Conservation (phyloP, 75 land plant genomes). For the Cryptomeria japonica region DNA sequence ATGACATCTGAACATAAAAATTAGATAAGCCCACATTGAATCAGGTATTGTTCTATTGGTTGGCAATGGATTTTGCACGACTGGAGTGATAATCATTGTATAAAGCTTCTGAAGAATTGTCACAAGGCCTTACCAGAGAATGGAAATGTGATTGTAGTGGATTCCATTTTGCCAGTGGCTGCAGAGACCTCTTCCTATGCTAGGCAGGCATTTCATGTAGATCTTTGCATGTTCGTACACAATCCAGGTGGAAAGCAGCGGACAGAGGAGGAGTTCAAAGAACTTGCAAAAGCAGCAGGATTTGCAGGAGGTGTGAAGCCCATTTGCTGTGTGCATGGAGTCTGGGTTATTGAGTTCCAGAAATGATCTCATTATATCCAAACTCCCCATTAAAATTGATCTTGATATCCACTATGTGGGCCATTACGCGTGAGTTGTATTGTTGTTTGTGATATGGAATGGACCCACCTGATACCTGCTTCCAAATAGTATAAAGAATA, state of each 20-base stretch:
- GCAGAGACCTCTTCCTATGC: slow-evolving; percentile 36
- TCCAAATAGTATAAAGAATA: too few relatives aligned
- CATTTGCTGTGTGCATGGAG: slow-evolving; percentile 23
- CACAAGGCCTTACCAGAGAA: slow-evolving; percentile 14
- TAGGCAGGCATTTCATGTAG: too few relatives aligned
- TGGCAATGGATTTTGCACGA: slow-evolving; percentile 68
- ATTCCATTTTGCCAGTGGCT: slow-evolving; percentile 35
- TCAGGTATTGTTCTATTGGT: too few relatives aligned
- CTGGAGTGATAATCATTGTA: slow-evolving; percentile 61
- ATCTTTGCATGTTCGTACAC: slow-evolving; percentile 38
- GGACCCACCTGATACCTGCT: too few relatives aligned
- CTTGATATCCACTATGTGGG: too few relatives aligned
- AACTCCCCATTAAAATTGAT: too few relatives aligned
- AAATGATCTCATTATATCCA: slow-evolving; percentile 13
- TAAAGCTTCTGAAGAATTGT: slow-evolving; percentile 49
- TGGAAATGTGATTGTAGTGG: slow-evolving; percentile 59
- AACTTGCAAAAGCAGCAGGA: slow-evolving; percentile 51
- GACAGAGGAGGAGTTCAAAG: slow-evolving; percentile 48
- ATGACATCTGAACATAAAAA: too few relatives aligned
- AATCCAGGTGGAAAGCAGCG: slow-evolving; percentile 68
- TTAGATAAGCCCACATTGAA: too few relatives aligned
- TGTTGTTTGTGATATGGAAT: too few relatives aligned
- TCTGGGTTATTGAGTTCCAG: slow-evolving; percentile 54
- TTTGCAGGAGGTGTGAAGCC: slow-evolving; percentile 37
- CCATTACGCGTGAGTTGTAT: too few relatives aligned